Evolutionary conservation across 2,329 filamentous ascomycete genomes (phyloP).

Genomic region (Aspergillus floridensis): DNA sequence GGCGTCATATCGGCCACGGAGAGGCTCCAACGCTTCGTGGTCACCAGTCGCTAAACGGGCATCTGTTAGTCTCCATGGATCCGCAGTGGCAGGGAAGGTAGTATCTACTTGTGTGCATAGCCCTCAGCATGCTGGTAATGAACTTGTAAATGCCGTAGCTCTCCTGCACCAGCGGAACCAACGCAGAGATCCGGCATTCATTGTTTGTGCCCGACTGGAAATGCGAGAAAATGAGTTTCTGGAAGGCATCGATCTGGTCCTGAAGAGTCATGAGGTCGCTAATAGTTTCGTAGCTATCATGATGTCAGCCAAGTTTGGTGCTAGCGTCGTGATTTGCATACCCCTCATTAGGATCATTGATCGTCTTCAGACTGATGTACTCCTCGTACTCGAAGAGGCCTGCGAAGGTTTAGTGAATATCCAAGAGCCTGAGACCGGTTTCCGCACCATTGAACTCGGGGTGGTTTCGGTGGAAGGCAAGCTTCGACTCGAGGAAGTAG

Average conservation of each 20-base stretch:
- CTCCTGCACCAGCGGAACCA: conserved; percentile 92
- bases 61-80: conserved; percentile 9
- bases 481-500: conserved; percentile 88
- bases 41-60: conserved; percentile 71
- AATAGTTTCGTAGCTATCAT: conserved; percentile 75
- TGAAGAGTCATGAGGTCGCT: conserved; percentile 94
- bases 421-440: background rate
- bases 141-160: conserved; percentile 99
- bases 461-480: conserved; percentile 94
- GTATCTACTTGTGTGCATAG: conserved; percentile 85
- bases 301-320: conserved; percentile 21
- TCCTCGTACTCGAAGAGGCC: conserved; percentile 96
- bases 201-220: conserved; percentile 91
- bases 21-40: conserved; percentile 83
- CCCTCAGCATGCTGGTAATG: conserved; percentile 97
- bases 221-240: conserved; percentile 97
- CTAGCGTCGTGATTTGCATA: conserved; percentile 41
- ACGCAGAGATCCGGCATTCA: conserved; percentile 89
- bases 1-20: conserved; percentile 85
- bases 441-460: conserved; percentile 86
- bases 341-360: conserved; percentile 97
- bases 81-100: background rate
- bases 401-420: conserved; percentile 24
- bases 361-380: conserved; percentile 95
- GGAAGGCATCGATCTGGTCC: conserved; percentile 97